These are phyloP conservation scores for Nyctanthes arbortristis DNA, from an alignment of 257 asterid genomes.

Conservation along the genomic window DNA sequence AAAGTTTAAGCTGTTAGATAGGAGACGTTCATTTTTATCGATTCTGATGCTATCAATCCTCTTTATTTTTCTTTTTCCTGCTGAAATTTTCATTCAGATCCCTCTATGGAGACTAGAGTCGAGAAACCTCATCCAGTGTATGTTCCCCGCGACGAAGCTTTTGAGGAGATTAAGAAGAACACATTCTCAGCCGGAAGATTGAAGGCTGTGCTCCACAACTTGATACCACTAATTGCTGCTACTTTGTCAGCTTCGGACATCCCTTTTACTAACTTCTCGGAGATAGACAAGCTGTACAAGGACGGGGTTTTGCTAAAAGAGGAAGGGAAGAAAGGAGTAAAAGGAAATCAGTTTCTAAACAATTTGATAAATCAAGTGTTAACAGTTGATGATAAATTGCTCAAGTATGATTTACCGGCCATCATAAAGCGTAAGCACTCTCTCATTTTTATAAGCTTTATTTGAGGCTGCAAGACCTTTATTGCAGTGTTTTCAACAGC, in stretches of 20 bases:
- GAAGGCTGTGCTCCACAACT: conserved; percentile 80
- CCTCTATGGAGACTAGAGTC: conserved; percentile 54
- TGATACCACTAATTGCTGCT: conserved; percentile 71
- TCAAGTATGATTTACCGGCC: conserved; percentile 82
- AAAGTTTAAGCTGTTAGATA: neutral
- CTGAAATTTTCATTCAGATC: conserved; percentile 44
- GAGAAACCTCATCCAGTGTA: conserved; percentile 86
- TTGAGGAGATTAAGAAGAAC: conserved; percentile 78
- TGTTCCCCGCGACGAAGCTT: conserved; percentile 87
- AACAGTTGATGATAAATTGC: conserved; percentile 60
- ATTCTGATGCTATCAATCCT: neutral
- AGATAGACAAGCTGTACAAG: conserved; percentile 69
- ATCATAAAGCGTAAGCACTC: conserved; percentile 57
- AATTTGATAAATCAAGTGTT: conserved; percentile 41
- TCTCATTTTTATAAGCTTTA: too few relatives aligned
- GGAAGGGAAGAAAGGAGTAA: conserved; percentile 30
- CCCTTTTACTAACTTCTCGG: conserved; percentile 72
- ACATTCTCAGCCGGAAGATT: conserved; percentile 79
- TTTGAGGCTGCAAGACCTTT: too few relatives aligned
- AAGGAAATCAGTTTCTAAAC: conserved; percentile 29
- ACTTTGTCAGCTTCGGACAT: conserved; percentile 69
- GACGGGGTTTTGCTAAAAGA: conserved; percentile 53
- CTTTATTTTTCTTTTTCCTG: neutral
- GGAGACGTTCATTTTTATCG: neutral
- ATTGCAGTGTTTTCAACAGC: neutral